A percentile compares a stretch with the other conserved stretches of the same genome.
These are phyloP conservation scores for Pythium phragmitis DNA, from an alignment of 352 stramenopile species.

Conservation along the genomic window DNA sequence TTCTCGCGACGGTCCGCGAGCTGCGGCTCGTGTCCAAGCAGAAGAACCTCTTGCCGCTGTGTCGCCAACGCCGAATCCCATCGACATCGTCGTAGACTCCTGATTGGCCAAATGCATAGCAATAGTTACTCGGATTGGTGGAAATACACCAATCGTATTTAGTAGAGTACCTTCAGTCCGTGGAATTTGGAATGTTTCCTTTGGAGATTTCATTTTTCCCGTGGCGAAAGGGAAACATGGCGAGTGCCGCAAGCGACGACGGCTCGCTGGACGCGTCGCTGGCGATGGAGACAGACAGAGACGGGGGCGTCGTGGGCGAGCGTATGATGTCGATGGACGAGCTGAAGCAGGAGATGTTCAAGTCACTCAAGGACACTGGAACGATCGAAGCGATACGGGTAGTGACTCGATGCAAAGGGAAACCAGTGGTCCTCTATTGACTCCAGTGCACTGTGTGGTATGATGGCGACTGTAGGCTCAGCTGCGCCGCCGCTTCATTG, in stretches of 20 bases:
- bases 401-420: too few species aligned
- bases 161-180: neutral
- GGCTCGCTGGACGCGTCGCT: neutral
- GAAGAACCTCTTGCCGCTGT: conserved; percentile 60
- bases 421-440: neutral
- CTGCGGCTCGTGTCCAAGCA: conserved; percentile 70
- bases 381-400: conserved; percentile 66
- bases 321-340: conserved; percentile 58
- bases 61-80: neutral
- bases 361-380: conserved; percentile 58
- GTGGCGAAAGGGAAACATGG: neutral
- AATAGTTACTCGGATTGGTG: neutral
- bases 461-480: conserved; percentile 40
- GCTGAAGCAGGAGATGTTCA: conserved; percentile 72
- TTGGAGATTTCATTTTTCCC: conserved; percentile 7
- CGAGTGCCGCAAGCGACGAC: conserved; percentile 6
- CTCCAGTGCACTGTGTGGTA: neutral
- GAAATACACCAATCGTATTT: conserved; percentile 8
- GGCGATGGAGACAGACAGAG: neutral
- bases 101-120: conserved; percentile 11
- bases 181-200: conserved; percentile 22
- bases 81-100: neutral
- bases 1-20: conserved; percentile 79
- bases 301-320: conserved; percentile 2
- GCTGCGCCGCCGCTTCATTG: conserved; percentile 61